Conservation (phyloP, 2,329 filamentous ascomycete genomes). For the Fusarium sp. region DNA sequence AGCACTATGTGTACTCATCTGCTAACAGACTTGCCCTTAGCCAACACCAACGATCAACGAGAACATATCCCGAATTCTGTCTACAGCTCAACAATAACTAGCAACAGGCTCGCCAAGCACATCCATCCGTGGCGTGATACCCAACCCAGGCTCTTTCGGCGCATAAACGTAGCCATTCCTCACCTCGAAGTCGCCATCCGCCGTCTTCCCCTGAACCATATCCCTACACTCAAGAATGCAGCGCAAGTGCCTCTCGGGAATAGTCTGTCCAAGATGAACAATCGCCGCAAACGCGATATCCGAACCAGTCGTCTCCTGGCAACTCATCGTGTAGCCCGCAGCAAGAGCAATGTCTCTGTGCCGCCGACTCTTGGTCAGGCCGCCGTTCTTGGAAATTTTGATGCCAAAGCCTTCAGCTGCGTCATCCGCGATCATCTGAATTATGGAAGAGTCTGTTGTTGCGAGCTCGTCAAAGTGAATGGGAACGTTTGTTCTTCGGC, state of each 20-base stretch:
- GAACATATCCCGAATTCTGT: neutral
- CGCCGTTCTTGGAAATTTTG: slow-evolving; percentile 40
- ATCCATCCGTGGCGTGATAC: slow-evolving; percentile 24
- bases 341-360: slow-evolving; percentile 35
- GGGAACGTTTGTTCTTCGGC: slow-evolving; percentile 20
- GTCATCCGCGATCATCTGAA: slow-evolving; percentile 32
- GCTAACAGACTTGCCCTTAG: neutral
- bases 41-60: neutral
- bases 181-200: slow-evolving; percentile 32
- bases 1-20: neutral
- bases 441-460: slow-evolving; percentile 24
- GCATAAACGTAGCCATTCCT: slow-evolving; percentile 24
- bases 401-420: slow-evolving; percentile 32
- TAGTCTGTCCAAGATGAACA: slow-evolving; percentile 34
- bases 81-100: slow-evolving; percentile 24
- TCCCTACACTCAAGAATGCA: slow-evolving; percentile 36
- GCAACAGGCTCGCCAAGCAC: slow-evolving; percentile 33
- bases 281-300: slow-evolving; percentile 37
- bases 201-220: slow-evolving; percentile 30
- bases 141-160: slow-evolving; percentile 29
- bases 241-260: slow-evolving; percentile 25
- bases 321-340: slow-evolving; percentile 35
- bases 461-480: slow-evolving; percentile 38
- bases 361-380: slow-evolving; percentile 29
- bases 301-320: slow-evolving; percentile 32